A percentile compares a stretch with the other conserved stretches of the same genome.
These are phyloP conservation scores for Trichosporon inkin DNA, from an alignment of 1,284 basidiomycete genomes.

Conservation along the genomic window DNA sequence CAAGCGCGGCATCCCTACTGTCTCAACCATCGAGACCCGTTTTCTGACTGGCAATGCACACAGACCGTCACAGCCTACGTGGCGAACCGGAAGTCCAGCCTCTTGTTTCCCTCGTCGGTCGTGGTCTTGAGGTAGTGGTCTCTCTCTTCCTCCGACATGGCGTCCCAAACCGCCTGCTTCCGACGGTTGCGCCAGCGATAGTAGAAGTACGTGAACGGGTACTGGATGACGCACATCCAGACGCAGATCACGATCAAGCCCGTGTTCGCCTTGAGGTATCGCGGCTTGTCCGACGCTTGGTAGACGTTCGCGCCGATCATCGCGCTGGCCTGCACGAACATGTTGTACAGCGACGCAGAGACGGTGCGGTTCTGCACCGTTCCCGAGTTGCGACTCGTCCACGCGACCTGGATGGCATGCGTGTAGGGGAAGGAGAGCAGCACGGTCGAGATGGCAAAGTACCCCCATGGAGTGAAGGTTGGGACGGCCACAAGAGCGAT, in stretches of 20 bases:
- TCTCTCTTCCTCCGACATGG: conserved; percentile 27
- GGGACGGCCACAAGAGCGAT: conserved; percentile 27
- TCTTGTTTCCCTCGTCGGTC: conserved; percentile 34
- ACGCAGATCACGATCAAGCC: conserved; percentile 30
- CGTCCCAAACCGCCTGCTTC: conserved; percentile 31
- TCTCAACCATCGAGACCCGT: too few species aligned
- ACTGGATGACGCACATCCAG: conserved; percentile 3
- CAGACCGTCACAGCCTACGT: not conserved
- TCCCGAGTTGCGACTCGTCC: conserved; percentile 31
- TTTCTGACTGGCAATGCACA: too few species aligned
- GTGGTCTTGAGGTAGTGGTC: conserved; percentile 32
- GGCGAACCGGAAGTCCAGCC: conserved; percentile 20
- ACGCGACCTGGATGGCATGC: conserved; percentile 34
- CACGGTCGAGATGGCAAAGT: conserved; percentile 21
- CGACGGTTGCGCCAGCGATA: conserved; percentile 5
- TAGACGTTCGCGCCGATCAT: conserved; percentile 42
- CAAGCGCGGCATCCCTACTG: too few species aligned
- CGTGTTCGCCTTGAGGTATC: conserved; percentile 38
- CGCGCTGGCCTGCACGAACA: conserved; percentile 34
- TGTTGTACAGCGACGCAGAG: conserved; percentile 42
- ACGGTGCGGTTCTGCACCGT: conserved; percentile 36
- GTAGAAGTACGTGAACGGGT: conserved; percentile 8
- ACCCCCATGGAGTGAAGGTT: conserved; percentile 17
- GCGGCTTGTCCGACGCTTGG: conserved; percentile 29
- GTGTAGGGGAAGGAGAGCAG: conserved; percentile 25